phyloP scores from a whole-genome alignment of 2,329 filamentous ascomycete genomes.

The Gliomastix tumulicola region DNA sequence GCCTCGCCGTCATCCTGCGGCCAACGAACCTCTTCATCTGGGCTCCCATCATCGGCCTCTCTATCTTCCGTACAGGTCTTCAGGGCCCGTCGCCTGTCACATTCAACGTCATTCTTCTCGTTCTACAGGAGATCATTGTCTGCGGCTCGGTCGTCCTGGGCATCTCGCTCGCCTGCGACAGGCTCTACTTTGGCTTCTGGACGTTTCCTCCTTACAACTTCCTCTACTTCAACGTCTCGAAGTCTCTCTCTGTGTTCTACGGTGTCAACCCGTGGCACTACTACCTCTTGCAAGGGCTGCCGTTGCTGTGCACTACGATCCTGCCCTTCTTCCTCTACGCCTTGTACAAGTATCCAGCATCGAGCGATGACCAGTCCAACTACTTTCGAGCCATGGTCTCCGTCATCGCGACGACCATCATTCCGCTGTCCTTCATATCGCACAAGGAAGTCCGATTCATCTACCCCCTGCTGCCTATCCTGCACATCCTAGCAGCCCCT shows the following conservation, averaged over 20 bases:
- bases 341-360: slow-evolving; percentile 42
- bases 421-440: slow-evolving; percentile 66
- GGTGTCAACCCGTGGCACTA: slow-evolving; percentile 88
- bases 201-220: slow-evolving; percentile 84
- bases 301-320: slow-evolving; percentile 75
- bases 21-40: slow-evolving; percentile 89
- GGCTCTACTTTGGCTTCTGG: slow-evolving; percentile 76
- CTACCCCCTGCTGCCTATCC: slow-evolving; percentile 80
- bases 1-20: slow-evolving; percentile 74
- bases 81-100: slow-evolving; percentile 31
- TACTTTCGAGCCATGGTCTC: slow-evolving; percentile 40
- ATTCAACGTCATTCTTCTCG: slow-evolving; percentile 34
- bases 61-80: slow-evolving; percentile 33
- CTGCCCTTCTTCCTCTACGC: slow-evolving; percentile 69
- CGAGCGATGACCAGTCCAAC: slow-evolving; percentile 24
- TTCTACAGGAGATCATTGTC: slow-evolving; percentile 57
- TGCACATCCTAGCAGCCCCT: slow-evolving; percentile 73
- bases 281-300: slow-evolving; percentile 84
- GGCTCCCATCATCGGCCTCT: slow-evolving; percentile 50
- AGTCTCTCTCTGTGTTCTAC: slow-evolving; percentile 87
- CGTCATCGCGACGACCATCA: slow-evolving; percentile 52
- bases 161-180: slow-evolving; percentile 62
- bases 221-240: slow-evolving; percentile 83
- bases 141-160: slow-evolving; percentile 57
- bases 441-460: slow-evolving; percentile 99